Evolutionary conservation across 768 basidiomycete genomes (phyloP).

Genomic region (Trametes coccinea): DNA sequence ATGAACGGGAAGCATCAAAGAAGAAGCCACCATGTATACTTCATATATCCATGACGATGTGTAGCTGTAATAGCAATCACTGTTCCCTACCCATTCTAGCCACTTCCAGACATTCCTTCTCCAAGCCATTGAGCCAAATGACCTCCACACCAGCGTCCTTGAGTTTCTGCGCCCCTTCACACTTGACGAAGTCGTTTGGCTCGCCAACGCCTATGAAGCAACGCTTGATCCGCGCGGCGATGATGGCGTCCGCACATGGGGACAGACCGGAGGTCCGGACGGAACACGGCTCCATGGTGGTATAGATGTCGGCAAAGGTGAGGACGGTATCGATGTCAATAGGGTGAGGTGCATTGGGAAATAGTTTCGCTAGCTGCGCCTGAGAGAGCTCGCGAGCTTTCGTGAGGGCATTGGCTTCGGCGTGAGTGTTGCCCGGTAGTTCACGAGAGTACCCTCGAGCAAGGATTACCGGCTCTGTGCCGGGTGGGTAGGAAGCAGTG

Average conservation of each 20-base stretch:
- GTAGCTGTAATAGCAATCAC: background rate
- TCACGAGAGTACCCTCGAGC: constrained; percentile 89
- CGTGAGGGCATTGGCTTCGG: constrained; percentile 89
- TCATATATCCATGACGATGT: background rate
- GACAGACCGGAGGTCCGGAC: constrained; percentile 82
- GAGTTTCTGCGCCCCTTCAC: constrained; percentile 80
- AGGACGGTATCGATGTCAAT: constrained; percentile 50
- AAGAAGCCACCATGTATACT: background rate
- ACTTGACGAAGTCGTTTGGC: constrained; percentile 91
- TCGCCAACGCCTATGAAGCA: constrained; percentile 91
- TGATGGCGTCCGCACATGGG: constrained; percentile 84
- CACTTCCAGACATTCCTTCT: constrained; percentile 75
- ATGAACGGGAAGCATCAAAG: background rate
- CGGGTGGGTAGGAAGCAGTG: constrained; percentile 44
- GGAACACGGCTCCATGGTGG: constrained; percentile 97
- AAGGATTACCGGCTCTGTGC: constrained; percentile 51
- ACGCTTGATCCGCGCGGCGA: constrained; percentile 64
- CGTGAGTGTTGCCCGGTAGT: constrained; percentile 92
- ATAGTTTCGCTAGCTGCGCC: constrained; percentile 38
- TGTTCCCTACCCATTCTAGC: constrained; percentile 51
- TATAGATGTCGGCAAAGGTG: constrained; percentile 74
- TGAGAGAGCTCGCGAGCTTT: constrained; percentile 58
- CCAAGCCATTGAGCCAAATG: constrained; percentile 71
- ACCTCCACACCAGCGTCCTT: constrained; percentile 72
- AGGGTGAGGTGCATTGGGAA: constrained; percentile 42